Percentiles rank a stretch among this genome's conserved stretches.
These are phyloP conservation scores for Blastomyces gilchristii DNA, from an alignment of 2,329 filamentous ascomycete genomes.

Conservation along the genomic window DNA sequence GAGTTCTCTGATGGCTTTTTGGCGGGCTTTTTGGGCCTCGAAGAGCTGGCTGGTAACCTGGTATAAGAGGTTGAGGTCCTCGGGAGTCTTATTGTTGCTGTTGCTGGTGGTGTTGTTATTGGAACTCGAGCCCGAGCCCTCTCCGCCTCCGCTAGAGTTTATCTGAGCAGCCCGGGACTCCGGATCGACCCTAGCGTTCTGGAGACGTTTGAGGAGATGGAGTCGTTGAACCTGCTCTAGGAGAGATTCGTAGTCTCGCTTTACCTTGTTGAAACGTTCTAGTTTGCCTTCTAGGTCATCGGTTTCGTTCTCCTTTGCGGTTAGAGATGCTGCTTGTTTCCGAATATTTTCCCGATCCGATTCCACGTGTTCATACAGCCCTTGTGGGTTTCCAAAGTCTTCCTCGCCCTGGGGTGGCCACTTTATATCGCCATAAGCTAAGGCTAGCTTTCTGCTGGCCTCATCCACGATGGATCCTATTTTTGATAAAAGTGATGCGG, in stretches of 20 bases:
- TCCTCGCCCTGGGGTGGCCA: conserved; percentile 43
- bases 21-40: conserved; percentile 27
- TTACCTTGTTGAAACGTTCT: conserved; percentile 31
- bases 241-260: conserved; percentile 31
- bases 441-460: conserved; percentile 59
- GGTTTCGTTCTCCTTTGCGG: conserved; percentile 29
- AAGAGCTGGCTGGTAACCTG: conserved; percentile 25
- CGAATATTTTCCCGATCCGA: conserved; percentile 36
- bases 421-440: conserved; percentile 50
- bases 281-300: conserved; percentile 29
- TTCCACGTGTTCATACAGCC: conserved; percentile 34
- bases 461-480: conserved; percentile 60
- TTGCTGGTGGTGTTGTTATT: neutral
- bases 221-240: conserved; percentile 36
- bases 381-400: conserved; percentile 34
- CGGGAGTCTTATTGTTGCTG: conserved; percentile 13
- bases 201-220: conserved; percentile 26
- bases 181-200: conserved; percentile 9
- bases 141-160: neutral
- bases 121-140: neutral
- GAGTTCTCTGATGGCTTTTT: conserved; percentile 31
- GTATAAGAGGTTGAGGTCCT: conserved; percentile 26
- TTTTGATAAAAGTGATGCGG: conserved; percentile 57
- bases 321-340: conserved; percentile 28
- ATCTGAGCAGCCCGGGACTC: neutral